Evolutionary conservation across 768 basidiomycete species (phyloP).

Genomic region (Tricholoma bakamatsutake): DNA sequence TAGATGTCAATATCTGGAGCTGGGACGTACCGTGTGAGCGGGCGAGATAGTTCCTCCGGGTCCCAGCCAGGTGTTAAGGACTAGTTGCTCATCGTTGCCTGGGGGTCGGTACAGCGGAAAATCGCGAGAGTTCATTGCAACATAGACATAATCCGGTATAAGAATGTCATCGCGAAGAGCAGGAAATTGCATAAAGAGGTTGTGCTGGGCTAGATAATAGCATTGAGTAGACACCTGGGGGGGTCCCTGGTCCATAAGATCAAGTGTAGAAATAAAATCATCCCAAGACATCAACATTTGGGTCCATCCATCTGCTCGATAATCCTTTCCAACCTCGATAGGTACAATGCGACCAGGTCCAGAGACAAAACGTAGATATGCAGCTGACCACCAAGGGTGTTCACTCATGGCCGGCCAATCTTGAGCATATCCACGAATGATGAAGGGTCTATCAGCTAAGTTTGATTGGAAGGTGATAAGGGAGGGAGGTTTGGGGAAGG

Average conservation of each 20-base stretch:
- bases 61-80: conserved; percentile 81
- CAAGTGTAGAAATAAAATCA: conserved; percentile 52
- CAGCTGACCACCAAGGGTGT: conserved; percentile 62
- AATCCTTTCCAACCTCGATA: conserved; percentile 84
- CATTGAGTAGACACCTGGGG: conserved; percentile 20
- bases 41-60: conserved; percentile 77
- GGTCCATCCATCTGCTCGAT: conserved; percentile 74
- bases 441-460: conserved; percentile 56
- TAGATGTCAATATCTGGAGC: not conserved
- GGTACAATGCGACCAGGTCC: conserved; percentile 86
- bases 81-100: conserved; percentile 53
- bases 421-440: conserved; percentile 54
- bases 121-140: conserved; percentile 42
- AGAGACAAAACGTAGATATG: conserved; percentile 64
- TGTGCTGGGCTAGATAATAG: conserved; percentile 89
- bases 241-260: conserved; percentile 25
- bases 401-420: conserved; percentile 77
- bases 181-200: conserved; percentile 82
- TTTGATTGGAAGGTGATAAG: conserved; percentile 45
- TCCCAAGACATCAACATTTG: conserved; percentile 79
- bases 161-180: conserved; percentile 64
- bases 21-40: conserved; percentile 67
- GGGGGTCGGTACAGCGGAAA: conserved; percentile 58
- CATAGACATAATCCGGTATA: conserved; percentile 88
- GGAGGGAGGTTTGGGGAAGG: conserved; percentile 47